Percentiles rank a stretch among this genome's conserved stretches.
Evolutionary conservation across 352 stramenopile species (phyloP).

Genomic region (Globisporangium parvum): DNA sequence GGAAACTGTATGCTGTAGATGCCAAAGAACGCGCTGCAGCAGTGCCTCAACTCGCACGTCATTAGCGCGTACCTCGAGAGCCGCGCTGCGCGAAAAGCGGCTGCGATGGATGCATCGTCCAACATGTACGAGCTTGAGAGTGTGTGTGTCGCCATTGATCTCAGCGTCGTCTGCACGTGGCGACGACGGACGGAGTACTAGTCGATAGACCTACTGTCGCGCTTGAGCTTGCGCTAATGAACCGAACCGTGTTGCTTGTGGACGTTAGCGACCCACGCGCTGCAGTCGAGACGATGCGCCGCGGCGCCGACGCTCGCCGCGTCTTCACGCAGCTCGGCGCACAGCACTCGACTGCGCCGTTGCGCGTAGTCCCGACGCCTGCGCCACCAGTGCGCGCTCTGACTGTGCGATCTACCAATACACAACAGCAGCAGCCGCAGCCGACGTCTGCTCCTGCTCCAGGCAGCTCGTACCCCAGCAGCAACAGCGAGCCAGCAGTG

Average conservation of each 20-base stretch:
- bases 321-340: slow-evolving; percentile 12
- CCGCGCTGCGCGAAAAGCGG: slow-evolving; percentile 36
- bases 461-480: background rate
- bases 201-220: background rate
- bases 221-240: slow-evolving; percentile 4
- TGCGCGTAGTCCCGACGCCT: slow-evolving; percentile 42
- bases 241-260: background rate
- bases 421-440: background rate
- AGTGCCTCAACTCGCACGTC: slow-evolving; percentile 76
- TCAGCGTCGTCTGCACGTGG: too few relatives aligned
- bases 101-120: too few relatives aligned
- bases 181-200: too few relatives aligned
- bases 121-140: slow-evolving; percentile 18
- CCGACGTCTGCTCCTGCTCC: too few relatives aligned
- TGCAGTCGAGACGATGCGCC: slow-evolving; percentile 27
- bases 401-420: background rate
- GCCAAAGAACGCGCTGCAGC: slow-evolving; percentile 43
- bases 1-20: slow-evolving; percentile 33
- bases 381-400: slow-evolving; percentile 2
- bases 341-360: slow-evolving; percentile 3
- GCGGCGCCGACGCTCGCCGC: slow-evolving; percentile 29
- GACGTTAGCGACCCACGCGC: background rate
- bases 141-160: too few relatives aligned
- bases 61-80: slow-evolving; percentile 69
- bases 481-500: background rate